Conservation (phyloP, 2,329 filamentous ascomycete genomes). For the Pseudocercospora musae region DNA sequence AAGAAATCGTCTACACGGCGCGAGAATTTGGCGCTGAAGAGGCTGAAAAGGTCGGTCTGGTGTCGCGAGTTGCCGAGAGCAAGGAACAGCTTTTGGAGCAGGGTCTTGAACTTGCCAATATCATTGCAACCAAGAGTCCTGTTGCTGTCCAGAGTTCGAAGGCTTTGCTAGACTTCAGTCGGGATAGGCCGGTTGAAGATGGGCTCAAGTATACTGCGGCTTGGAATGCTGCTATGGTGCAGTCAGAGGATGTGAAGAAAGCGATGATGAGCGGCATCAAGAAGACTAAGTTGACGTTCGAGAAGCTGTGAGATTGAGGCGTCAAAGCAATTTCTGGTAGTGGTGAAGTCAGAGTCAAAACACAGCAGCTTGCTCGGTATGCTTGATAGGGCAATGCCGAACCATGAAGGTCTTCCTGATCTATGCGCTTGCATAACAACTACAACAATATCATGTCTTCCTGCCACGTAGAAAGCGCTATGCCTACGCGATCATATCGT, state of each 20-base stretch:
- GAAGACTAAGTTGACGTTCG: conserved; percentile 25
- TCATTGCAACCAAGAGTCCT: conserved; percentile 78
- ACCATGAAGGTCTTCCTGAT: neutral
- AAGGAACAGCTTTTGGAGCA: conserved; percentile 61
- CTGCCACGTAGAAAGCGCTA: neutral
- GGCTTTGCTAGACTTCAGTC: conserved; percentile 75
- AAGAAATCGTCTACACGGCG: conserved; percentile 69
- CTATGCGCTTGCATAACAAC: neutral
- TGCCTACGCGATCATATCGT: neutral
- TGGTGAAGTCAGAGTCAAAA: neutral
- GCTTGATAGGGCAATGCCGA: neutral
- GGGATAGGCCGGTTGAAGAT: conserved; percentile 73
- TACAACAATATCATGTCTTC: neutral
- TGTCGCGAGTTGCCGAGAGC: conserved; percentile 60
- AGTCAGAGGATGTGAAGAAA: conserved; percentile 22
- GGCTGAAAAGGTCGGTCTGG: conserved; percentile 65
- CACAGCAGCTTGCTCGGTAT: neutral
- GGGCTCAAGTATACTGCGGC: conserved; percentile 23
- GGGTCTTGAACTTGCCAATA: conserved; percentile 60
- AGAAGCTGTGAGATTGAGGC: conserved; percentile 19
- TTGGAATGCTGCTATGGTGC: conserved; percentile 26
- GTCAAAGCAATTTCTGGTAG: neutral
- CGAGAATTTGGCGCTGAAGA: conserved; percentile 66
- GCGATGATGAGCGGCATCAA: conserved; percentile 24
- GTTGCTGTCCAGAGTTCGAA: conserved; percentile 85